Evolutionary conservation across 2,329 filamentous ascomycete species (phyloP).

Genomic region (Aspergillus bombycis): DNA sequence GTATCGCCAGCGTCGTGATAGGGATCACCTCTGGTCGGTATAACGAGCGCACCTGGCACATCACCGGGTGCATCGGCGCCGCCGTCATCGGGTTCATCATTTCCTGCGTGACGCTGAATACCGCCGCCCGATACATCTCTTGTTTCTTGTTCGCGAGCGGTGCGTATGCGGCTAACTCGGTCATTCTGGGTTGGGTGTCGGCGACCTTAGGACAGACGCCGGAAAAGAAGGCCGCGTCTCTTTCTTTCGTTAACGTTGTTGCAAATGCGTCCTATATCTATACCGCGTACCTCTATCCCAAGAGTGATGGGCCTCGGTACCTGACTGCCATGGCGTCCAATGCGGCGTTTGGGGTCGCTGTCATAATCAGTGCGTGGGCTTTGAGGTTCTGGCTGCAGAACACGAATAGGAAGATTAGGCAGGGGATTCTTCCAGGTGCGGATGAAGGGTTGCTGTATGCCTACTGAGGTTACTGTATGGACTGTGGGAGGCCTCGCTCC

Average conservation of each 20-base stretch:
- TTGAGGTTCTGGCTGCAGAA: background rate
- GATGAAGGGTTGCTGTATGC: background rate
- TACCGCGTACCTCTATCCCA: conserved; percentile 45
- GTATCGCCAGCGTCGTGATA: background rate
- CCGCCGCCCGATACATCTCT: conserved; percentile 23
- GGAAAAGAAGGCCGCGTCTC: conserved; percentile 42
- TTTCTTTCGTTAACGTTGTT: conserved; percentile 42
- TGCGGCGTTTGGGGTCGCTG: background rate
- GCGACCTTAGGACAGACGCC: conserved; percentile 39
- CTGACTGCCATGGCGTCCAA: conserved; percentile 26
- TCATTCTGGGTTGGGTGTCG: conserved; percentile 42
- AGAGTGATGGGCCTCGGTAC: conserved; percentile 33
- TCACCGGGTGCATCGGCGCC: conserved; percentile 15
- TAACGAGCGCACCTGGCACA: conserved; percentile 21
- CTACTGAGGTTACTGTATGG: background rate
- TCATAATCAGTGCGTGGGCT: background rate
- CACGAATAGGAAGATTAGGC: background rate
- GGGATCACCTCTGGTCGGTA: conserved; percentile 9
- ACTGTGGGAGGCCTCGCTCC: too few species aligned
- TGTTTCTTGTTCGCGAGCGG: conserved; percentile 39
- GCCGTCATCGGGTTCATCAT: conserved; percentile 21
- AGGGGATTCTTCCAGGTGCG: background rate
- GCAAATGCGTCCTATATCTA: conserved; percentile 45
- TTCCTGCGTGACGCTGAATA: conserved; percentile 6
- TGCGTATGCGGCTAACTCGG: conserved; percentile 37